phyloP scores from a whole-genome alignment of 2,329 filamentous ascomycete genomes.

The Pseudopithomyces chartarum region DNA sequence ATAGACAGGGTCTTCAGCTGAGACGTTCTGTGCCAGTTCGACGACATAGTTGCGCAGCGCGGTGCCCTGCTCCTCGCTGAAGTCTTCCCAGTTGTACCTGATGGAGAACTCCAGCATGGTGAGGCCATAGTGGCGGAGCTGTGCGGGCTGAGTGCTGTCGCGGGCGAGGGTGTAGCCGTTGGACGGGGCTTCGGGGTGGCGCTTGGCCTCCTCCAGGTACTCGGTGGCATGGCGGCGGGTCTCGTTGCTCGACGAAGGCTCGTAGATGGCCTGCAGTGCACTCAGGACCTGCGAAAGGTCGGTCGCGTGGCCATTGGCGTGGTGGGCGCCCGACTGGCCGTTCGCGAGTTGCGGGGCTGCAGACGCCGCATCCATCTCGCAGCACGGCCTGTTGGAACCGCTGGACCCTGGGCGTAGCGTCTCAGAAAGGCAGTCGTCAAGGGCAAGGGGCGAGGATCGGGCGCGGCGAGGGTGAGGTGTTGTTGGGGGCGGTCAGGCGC shows the following conservation, averaged over 20 bases:
- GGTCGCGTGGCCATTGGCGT: slow-evolving; percentile 9
- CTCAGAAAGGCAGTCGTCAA: slow-evolving; percentile 12
- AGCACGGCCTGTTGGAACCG: slow-evolving; percentile 22
- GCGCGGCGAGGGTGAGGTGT: slow-evolving; percentile 6
- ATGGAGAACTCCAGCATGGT: slow-evolving; percentile 90
- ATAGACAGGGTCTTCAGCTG: slow-evolving; percentile 76
- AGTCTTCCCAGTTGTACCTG: slow-evolving; percentile 80
- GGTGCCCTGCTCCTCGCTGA: slow-evolving; percentile 68
- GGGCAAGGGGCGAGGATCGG: slow-evolving; percentile 2
- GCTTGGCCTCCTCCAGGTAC: slow-evolving; percentile 86
- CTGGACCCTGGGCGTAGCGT: not conserved
- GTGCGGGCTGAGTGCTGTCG: slow-evolving; percentile 73
- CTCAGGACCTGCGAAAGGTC: slow-evolving; percentile 73
- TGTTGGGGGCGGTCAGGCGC: slow-evolving; percentile 5
- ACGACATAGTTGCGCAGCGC: slow-evolving; percentile 78
- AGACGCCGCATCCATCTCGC: slow-evolving; percentile 37
- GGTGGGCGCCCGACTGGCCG: slow-evolving; percentile 18
- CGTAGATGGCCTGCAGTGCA: slow-evolving; percentile 87
- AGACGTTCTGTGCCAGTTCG: slow-evolving; percentile 73
- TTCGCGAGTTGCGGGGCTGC: slow-evolving; percentile 32
- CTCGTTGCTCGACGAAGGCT: slow-evolving; percentile 78
- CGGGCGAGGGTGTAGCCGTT: slow-evolving; percentile 84
- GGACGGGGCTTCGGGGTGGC: slow-evolving; percentile 75
- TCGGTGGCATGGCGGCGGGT: slow-evolving; percentile 80
- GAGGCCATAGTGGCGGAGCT: slow-evolving; percentile 91